phyloP scores from a whole-genome alignment of 768 basidiomycete genomes.

The Trametes cubensis region DNA sequence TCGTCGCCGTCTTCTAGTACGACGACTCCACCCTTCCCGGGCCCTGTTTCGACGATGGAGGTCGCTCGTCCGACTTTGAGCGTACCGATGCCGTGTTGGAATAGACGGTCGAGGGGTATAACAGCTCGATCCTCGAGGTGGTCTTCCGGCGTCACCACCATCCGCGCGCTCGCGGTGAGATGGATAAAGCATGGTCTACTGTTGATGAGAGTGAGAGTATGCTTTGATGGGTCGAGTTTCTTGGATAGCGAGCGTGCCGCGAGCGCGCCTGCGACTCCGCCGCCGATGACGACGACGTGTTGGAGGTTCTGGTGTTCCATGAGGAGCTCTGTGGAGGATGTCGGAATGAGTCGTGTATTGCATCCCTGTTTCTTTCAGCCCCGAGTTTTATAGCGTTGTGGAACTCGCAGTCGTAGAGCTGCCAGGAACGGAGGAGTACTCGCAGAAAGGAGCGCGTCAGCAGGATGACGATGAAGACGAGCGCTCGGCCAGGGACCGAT shows the following conservation, averaged over 20 bases:
- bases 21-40: constrained; percentile 48
- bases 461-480: too few species aligned
- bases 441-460: too few species aligned
- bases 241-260: constrained; percentile 51
- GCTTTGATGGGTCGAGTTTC: constrained; percentile 49
- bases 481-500: too few species aligned
- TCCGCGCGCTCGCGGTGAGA: constrained; percentile 55
- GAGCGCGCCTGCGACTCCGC: constrained; percentile 52
- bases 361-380: too few species aligned
- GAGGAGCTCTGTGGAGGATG: too few species aligned
- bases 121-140: constrained; percentile 47
- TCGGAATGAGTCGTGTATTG: too few species aligned
- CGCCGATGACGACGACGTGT: constrained; percentile 56
- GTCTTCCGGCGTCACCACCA: constrained; percentile 50
- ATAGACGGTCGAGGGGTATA: constrained; percentile 55
- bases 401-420: too few species aligned
- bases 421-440: too few species aligned
- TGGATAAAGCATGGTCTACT: constrained; percentile 52
- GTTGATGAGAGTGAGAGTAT: constrained; percentile 58
- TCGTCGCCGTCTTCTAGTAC: constrained; percentile 52
- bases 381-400: too few species aligned
- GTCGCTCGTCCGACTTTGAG: constrained; percentile 38
- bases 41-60: constrained; percentile 38
- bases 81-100: constrained; percentile 49
- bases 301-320: too few species aligned